Percentiles rank a stretch among this genome's conserved stretches.
Conservation (phyloP, 2,329 filamentous ascomycete genomes). For the Neofusicoccum umdonicola region DNA sequence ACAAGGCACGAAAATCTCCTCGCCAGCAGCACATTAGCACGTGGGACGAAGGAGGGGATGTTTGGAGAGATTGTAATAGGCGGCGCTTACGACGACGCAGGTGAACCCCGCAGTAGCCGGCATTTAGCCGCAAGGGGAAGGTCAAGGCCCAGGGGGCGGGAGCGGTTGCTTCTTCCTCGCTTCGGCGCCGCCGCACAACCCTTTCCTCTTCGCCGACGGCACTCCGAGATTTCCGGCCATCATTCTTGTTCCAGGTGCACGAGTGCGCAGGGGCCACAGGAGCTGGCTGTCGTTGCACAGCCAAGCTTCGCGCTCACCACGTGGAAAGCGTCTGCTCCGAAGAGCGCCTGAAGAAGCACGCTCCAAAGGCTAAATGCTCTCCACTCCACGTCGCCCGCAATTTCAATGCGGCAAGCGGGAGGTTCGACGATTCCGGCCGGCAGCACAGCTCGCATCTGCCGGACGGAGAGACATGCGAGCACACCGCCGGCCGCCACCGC, state of each 20-base stretch:
- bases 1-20: not conserved
- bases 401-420: not conserved
- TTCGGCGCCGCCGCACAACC: not conserved
- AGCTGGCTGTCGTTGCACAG: not conserved
- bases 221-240: not conserved
- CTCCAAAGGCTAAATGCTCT: not conserved
- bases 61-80: not conserved
- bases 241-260: no score
- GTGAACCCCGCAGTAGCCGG: not conserved
- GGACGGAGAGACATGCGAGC: not conserved
- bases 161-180: not conserved
- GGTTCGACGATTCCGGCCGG: not conserved
- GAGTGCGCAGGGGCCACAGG: no score
- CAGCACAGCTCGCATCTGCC: not conserved
- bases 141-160: not conserved
- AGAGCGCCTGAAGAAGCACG: not conserved
- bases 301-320: not conserved
- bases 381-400: not conserved
- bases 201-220: no score
- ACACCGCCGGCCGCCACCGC: not conserved
- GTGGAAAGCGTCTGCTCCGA: not conserved
- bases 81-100: not conserved
- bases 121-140: conserved; percentile 2
- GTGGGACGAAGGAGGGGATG: not conserved
- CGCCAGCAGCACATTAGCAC: not conserved